phyloP scores from a whole-genome alignment of 495 filamentous ascomycete species.

The Xylaria sp. region DNA sequence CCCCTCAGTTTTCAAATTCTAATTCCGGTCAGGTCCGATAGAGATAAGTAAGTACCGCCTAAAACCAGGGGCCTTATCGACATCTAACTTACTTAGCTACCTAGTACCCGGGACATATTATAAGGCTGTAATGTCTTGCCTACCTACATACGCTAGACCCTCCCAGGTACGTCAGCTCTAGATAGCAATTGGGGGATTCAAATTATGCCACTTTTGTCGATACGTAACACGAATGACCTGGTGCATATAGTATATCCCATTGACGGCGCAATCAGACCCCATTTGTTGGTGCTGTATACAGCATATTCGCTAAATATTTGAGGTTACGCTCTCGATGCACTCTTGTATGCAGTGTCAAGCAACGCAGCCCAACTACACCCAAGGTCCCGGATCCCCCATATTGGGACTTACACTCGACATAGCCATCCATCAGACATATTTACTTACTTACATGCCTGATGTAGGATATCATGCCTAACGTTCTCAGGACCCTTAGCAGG shows the following conservation, averaged over 20 bases:
- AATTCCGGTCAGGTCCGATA: slow-evolving; percentile 1
- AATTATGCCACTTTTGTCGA: neutral
- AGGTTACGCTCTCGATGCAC: slow-evolving; percentile 21
- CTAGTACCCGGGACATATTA: too few species aligned
- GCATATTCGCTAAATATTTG: slow-evolving; percentile 15
- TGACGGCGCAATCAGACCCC: neutral
- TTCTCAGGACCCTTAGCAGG: neutral
- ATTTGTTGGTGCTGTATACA: neutral
- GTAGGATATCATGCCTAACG: slow-evolving; percentile 1
- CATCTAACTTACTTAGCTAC: neutral
- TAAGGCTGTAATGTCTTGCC: neutral
- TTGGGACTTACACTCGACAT: slow-evolving; percentile 1
- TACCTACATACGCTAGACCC: neutral
- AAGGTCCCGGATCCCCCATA: slow-evolving; percentile 23
- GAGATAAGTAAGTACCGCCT: neutral
- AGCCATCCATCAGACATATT: neutral
- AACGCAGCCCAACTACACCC: slow-evolving; percentile 26
- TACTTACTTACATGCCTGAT: neutral
- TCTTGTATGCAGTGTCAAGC: slow-evolving; percentile 21
- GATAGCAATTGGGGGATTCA: slow-evolving; percentile 1
- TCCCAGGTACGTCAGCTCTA: neutral
- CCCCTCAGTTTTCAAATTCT: neutral
- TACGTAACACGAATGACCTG: neutral
- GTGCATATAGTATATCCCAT: neutral
- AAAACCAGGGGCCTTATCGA: neutral